Base-by-base conservation (phyloP, 2,329 filamentous ascomycete genomes). In the Epichloe coenophiala region DNA sequence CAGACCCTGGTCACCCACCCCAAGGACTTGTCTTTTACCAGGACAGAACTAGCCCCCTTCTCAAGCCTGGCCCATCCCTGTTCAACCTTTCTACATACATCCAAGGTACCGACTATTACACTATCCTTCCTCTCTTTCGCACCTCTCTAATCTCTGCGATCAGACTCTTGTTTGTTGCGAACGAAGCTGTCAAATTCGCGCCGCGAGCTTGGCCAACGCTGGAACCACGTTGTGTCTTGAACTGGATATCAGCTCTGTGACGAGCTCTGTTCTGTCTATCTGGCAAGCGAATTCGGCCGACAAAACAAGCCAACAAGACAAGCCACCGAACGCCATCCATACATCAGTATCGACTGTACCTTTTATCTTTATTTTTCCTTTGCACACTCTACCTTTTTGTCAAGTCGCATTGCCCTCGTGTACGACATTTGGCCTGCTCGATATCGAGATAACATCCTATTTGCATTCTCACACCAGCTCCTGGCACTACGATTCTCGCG, bases 1-100 rank as follows among this genome's bases (percentile, higher is more conserved):
- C 47, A 45, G 21, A 21, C 45, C 49, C 49, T 43, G 31, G 49
- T 51, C 49, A 33, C 19, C 31, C 49, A 33, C 19, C 31, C 49
- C 49, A 11, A 47, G 41, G 41, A 36, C 48, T 38, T 38, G 35
- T 6, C 33, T 47, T 46, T 37, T 38, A 31, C 38, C 23, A 47
- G 39, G 27, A 47, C 44, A 45, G 38, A 36, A 36, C 47, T 39
- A 36, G 17, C 48, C 33, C 48, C 51, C 50, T 49, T 49, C 47
- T 43, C 40, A 47, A 49, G 51, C 35, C 48, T 49, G 45, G 44
- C 27, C 21, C 42, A 48, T 53, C 46, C 51, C 51, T 53, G 51
- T 41, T 42, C 45, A 23, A 23, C 38, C 38, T 48, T 50, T 51
- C 51, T 45, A 47, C 47, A 39, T 38, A 47, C 47, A 39, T 38